These are phyloP conservation scores for Priceomyces castillae DNA, from an alignment of 805 yeast genomes.

Conservation along the genomic window DNA sequence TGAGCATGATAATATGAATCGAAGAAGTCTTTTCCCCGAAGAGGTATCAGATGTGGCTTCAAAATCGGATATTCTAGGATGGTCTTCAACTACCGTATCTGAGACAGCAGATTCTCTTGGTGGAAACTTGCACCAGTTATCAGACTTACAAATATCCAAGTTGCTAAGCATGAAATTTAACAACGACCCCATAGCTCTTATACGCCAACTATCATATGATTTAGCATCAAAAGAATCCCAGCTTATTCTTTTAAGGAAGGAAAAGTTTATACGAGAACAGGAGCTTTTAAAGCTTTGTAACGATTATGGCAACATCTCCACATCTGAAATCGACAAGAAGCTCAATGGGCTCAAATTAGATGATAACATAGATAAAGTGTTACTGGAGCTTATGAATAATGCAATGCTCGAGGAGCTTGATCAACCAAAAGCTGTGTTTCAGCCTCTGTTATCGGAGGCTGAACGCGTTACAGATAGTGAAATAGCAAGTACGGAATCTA, in stretches of 20 bases:
- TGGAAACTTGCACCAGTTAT: conserved; percentile 18
- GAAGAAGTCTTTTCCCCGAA: conserved; percentile 1
- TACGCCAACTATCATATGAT: conserved; percentile 48
- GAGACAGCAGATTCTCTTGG: conserved; percentile 10
- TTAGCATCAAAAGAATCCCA: conserved; percentile 48
- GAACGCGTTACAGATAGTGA: background rate
- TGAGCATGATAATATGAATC: conserved; percentile 2
- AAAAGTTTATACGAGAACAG: conserved; percentile 33
- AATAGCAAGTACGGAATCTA: background rate
- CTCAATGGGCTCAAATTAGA: conserved; percentile 15
- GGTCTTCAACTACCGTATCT: background rate
- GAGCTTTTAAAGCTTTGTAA: conserved; percentile 28
- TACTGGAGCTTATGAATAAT: conserved; percentile 26
- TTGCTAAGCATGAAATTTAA: conserved; percentile 23
- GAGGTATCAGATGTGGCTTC: background rate
- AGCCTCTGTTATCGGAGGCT: background rate
- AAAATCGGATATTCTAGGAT: conserved; percentile 6
- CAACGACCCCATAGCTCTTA: conserved; percentile 27
- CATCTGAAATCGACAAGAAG: conserved; percentile 32
- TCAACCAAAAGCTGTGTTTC: background rate
- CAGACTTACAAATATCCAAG: conserved; percentile 19
- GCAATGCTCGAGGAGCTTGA: conserved; percentile 24
- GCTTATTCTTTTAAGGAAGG: conserved; percentile 34
- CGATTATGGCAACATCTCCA: conserved; percentile 35
- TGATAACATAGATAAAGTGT: conserved; percentile 16